A percentile compares a stretch with the other conserved stretches of the same genome.
phyloP scores from a whole-genome alignment of 192 early-diverging fungal species.

The Coemansia sp. region DNA sequence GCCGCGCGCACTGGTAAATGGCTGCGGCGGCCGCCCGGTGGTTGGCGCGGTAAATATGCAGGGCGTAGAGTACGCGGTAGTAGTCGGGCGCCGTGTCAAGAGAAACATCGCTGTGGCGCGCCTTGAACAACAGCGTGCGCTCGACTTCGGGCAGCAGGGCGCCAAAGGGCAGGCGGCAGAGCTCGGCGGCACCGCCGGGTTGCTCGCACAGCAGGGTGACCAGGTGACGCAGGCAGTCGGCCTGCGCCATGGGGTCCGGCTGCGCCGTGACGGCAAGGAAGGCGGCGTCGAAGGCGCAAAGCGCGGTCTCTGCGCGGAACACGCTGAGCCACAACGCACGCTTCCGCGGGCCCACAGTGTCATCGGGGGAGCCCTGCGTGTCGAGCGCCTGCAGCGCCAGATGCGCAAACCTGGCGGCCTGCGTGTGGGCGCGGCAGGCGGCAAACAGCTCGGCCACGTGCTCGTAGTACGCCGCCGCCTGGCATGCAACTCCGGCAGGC shows the following conservation, averaged over 20 bases:
- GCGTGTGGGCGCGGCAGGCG: slow-evolving; percentile 2
- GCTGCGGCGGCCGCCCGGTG: slow-evolving; percentile 53
- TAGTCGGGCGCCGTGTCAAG: slow-evolving; percentile 24
- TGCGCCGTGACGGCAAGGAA: slow-evolving; percentile 52
- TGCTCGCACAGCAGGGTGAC: slow-evolving; percentile 49
- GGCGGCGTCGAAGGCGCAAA: slow-evolving; percentile 37
- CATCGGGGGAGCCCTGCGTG: too few relatives aligned
- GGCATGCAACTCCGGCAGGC: too few relatives aligned
- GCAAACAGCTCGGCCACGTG: slow-evolving; percentile 47
- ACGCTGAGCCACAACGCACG: slow-evolving; percentile 53
- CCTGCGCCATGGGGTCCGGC: slow-evolving; percentile 32
- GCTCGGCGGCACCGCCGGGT: slow-evolving; percentile 23
- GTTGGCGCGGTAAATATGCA: slow-evolving; percentile 54
- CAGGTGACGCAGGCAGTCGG: slow-evolving; percentile 50
- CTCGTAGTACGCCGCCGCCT: slow-evolving; percentile 46
- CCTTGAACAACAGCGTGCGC: slow-evolving; percentile 50
- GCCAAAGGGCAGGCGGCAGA: slow-evolving; percentile 43
- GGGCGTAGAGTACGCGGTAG: slow-evolving; percentile 53
- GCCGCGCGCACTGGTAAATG: slow-evolving; percentile 54
- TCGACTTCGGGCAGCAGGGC: slow-evolving; percentile 51
- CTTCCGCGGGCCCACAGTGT: slow-evolving; percentile 14
- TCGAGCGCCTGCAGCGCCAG: slow-evolving; percentile 31
- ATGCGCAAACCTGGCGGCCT: slow-evolving; percentile 23
- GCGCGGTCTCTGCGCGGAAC: slow-evolving; percentile 48
- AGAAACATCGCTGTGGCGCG: slow-evolving; percentile 47